Percentiles rank a stretch among this genome's conserved stretches.
Conservation (phyloP, 2,329 filamentous ascomycete species). For the Clarireedia monteithiana region DNA sequence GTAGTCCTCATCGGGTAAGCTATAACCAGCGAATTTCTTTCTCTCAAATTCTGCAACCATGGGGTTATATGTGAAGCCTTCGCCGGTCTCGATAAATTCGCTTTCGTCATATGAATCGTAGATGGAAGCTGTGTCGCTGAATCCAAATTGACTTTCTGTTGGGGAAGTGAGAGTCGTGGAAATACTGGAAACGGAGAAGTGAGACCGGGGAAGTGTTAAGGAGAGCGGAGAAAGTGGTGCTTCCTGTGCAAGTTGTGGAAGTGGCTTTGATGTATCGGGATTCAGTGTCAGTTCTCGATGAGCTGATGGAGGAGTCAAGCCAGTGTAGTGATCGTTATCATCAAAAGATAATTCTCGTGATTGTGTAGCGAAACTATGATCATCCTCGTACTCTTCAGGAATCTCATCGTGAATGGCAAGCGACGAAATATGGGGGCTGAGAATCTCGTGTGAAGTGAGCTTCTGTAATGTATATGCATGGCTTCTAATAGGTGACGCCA, state of each 20-base stretch:
- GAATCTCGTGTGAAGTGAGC: neutral
- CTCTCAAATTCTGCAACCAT: constrained; percentile 8
- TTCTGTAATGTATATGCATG: neutral
- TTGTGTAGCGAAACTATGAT: constrained; percentile 52
- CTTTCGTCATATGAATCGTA: constrained; percentile 20
- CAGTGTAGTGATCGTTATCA: constrained; percentile 19
- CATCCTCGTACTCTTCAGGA: constrained; percentile 45
- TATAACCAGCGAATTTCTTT: constrained; percentile 18
- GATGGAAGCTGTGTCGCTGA: constrained; percentile 16
- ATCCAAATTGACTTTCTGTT: constrained; percentile 21
- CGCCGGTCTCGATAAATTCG: constrained; percentile 20
- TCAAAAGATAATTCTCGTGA: constrained; percentile 14
- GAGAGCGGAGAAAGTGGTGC: constrained; percentile 9
- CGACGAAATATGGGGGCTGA: neutral
- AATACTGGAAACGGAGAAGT: constrained; percentile 27
- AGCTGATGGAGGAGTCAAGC: constrained; percentile 23
- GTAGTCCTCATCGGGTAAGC: constrained; percentile 18
- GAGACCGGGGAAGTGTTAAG: constrained; percentile 21
- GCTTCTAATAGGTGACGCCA: constrained; percentile 13
- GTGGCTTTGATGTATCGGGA: constrained; percentile 19
- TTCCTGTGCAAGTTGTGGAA: constrained; percentile 23
- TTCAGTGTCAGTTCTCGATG: constrained; percentile 10
- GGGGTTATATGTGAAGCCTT: constrained; percentile 21
- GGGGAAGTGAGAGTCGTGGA: constrained; percentile 22
- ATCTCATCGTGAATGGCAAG: constrained; percentile 40